phyloP scores from a whole-genome alignment of 2,329 filamentous ascomycete genomes.

The Sclerotinia trifoliorum region DNA sequence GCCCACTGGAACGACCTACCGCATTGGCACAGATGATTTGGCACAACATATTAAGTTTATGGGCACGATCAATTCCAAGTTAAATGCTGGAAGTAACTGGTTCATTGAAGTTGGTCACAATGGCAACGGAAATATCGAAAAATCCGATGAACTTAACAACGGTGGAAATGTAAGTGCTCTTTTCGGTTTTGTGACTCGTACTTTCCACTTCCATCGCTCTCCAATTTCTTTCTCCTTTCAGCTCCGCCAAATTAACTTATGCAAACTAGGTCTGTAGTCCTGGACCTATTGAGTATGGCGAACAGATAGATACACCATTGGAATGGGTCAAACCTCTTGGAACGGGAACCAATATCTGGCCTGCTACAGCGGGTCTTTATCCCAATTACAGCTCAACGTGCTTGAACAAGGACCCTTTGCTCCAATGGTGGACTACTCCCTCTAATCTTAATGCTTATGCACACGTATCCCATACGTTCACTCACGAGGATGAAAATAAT shows the following conservation, averaged over 20 bases:
- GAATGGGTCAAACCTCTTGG: constrained; percentile 50
- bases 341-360: constrained; percentile 51
- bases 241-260: neutral
- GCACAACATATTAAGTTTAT: constrained; percentile 48
- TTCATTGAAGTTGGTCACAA: constrained; percentile 56
- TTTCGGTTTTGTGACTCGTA: neutral
- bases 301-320: constrained; percentile 47
- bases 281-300: constrained; percentile 47
- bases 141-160: constrained; percentile 42
- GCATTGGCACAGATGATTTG: constrained; percentile 49
- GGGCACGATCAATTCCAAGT: constrained; percentile 45
- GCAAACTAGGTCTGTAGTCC: constrained; percentile 25
- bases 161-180: constrained; percentile 8
- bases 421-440: constrained; percentile 53
- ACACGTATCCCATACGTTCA: constrained; percentile 63
- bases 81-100: constrained; percentile 52
- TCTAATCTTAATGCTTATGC: constrained; percentile 54
- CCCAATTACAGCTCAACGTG: constrained; percentile 42
- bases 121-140: constrained; percentile 52
- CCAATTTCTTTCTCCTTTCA: neutral
- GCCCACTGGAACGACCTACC: constrained; percentile 49
- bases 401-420: constrained; percentile 49
- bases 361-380: constrained; percentile 36
- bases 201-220: neutral
- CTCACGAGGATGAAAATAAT: constrained; percentile 58